Conservation (phyloP, 2,329 filamentous ascomycete genomes). For the Pseudogymnoascus sp. region DNA sequence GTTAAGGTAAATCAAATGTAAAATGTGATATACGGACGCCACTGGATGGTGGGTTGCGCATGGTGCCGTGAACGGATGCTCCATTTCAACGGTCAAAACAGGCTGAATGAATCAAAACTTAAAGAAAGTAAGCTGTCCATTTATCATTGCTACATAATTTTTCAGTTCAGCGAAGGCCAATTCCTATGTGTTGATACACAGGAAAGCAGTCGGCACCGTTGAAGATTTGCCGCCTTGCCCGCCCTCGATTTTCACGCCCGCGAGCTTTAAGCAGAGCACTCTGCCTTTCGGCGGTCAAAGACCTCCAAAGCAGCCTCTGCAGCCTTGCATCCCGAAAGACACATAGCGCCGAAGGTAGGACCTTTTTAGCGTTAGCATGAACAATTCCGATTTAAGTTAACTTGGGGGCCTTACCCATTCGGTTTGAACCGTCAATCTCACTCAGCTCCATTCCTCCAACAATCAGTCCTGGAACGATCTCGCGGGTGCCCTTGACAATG, state of each 20-base stretch:
- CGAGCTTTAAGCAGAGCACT: conserved; percentile 33
- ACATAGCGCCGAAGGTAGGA: conserved; percentile 86
- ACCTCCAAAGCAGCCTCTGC: conserved; percentile 77
- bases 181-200: background rate
- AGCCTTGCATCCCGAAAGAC: conserved; percentile 78
- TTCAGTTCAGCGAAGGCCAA: background rate
- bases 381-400: background rate
- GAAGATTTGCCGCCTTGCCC: background rate
- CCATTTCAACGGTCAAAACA: background rate
- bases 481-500: conserved; percentile 85
- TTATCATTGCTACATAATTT: background rate
- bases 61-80: background rate
- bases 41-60: no score
- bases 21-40: no score
- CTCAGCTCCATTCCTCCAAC: conserved; percentile 93
- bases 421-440: conserved; percentile 83
- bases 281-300: conserved; percentile 68
- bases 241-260: background rate
- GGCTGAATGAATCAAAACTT: background rate
- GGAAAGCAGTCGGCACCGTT: background rate
- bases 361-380: conserved; percentile 27
- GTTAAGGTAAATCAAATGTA: no score
- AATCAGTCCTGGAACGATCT: conserved; percentile 80
- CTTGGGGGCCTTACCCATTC: conserved; percentile 55
- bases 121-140: background rate